Percentiles rank a stretch among this genome's conserved stretches.
Conservation (phyloP, 169 alveolate species). For the Eimeria maxima region DNA sequence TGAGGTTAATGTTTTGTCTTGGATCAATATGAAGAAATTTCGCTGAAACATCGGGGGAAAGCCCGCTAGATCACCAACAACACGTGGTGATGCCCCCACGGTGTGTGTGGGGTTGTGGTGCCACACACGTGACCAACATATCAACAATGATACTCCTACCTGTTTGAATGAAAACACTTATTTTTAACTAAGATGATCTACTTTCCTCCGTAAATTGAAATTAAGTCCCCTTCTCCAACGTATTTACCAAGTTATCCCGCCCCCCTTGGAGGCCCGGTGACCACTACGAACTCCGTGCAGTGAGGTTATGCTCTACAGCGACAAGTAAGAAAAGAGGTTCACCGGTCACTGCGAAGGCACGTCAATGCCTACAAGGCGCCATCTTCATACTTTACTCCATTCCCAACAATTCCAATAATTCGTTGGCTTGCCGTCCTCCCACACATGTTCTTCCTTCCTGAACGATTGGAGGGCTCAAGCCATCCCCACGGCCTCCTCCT, state of each 20-base stretch:
- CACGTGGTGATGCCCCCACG: neutral
- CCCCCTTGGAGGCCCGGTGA: neutral
- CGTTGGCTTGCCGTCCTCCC: too few relatives aligned
- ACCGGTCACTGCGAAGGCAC: too few relatives aligned
- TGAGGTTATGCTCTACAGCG: too few relatives aligned
- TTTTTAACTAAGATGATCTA: neutral
- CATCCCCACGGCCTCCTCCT: too few relatives aligned
- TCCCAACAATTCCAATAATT: too few relatives aligned
- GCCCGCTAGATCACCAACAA: neutral
- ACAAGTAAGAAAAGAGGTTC: too few relatives aligned
- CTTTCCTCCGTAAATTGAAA: neutral
- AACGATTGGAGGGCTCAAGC: too few relatives aligned
- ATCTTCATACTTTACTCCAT: too few relatives aligned
- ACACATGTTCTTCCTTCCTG: too few relatives aligned
- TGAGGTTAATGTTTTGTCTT: neutral
- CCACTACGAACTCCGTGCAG: neutral
- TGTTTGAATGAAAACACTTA: neutral
- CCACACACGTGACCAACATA: neutral
- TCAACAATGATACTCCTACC: neutral
- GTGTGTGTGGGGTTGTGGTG: slow-evolving; percentile 60
- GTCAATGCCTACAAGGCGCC: too few relatives aligned
- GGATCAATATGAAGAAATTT: neutral
- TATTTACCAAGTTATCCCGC: neutral
- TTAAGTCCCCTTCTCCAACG: neutral
- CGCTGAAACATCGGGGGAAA: neutral